Percentiles rank a stretch among this genome's conserved stretches.
Conservation (phyloP, 225 moss, liverwort and hornwort species). For the Marchantia paleacea region DNA sequence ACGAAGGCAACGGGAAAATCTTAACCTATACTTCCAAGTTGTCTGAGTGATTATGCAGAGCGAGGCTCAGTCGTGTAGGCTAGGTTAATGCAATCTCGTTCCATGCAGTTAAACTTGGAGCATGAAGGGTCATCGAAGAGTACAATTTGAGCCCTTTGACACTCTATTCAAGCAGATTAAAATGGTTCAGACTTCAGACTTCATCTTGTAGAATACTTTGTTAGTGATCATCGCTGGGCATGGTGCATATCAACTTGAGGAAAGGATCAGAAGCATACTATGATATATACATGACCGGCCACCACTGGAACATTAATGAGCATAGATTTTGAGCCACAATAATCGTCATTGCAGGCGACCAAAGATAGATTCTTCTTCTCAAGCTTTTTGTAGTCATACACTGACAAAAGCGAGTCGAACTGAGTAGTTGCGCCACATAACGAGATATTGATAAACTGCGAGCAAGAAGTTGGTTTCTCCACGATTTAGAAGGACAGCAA, state of each 20-base stretch:
- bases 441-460: constrained; percentile 53
- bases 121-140: no score
- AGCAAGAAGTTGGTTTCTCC: neutral
- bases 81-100: no score
- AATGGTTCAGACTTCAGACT: no score
- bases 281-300: constrained; percentile 53
- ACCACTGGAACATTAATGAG: constrained; percentile 38
- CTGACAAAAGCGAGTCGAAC: constrained; percentile 66
- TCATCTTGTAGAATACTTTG: neutral
- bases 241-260: neutral
- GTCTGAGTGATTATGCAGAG: no score
- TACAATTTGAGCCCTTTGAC: no score
- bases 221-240: neutral
- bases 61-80: no score
- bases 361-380: constrained; percentile 32
- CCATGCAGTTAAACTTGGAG: no score
- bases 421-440: constrained; percentile 62
- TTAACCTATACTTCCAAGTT: neutral
- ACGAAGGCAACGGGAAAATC: neutral
- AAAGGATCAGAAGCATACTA: constrained; percentile 49
- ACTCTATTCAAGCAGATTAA: no score
- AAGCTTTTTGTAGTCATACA: constrained; percentile 48
- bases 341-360: constrained; percentile 68
- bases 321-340: constrained; percentile 47
- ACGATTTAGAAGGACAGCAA: neutral